phyloP scores from a whole-genome alignment of 768 basidiomycete species.

The Leccinum truebloodii region DNA sequence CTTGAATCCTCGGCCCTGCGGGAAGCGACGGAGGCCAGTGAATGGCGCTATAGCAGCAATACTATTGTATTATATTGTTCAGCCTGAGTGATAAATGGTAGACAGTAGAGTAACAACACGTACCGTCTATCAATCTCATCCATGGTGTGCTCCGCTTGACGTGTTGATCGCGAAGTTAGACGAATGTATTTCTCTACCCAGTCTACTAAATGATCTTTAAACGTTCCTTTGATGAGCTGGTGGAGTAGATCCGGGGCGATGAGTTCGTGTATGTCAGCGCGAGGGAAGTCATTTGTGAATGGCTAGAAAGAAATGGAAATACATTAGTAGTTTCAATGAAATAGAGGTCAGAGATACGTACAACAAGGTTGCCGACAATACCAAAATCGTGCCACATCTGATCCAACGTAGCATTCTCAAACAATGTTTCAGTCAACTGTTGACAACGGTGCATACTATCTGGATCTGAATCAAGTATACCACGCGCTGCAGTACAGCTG shows the following conservation, averaged over 20 bases:
- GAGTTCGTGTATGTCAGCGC: conserved; percentile 35
- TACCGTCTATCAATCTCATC: conserved; percentile 35
- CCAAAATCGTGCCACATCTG: too few relatives aligned
- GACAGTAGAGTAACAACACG: neutral
- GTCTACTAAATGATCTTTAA: conserved; percentile 8
- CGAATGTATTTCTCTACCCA: conserved; percentile 7
- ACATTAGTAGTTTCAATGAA: too few relatives aligned
- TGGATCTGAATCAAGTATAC: too few relatives aligned
- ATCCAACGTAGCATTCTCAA: too few relatives aligned
- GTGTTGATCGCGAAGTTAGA: neutral
- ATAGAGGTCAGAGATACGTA: too few relatives aligned
- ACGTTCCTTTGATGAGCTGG: conserved; percentile 6
- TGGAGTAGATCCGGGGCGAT: conserved; percentile 3
- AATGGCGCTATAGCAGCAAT: conserved; percentile 32
- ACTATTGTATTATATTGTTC: conserved; percentile 11
- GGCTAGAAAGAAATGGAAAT: too few relatives aligned
- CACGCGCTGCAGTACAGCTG: too few relatives aligned
- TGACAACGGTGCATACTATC: too few relatives aligned
- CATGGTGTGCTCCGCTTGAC: conserved; percentile 20
- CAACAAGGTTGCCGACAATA: too few relatives aligned
- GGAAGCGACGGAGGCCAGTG: conserved; percentile 30
- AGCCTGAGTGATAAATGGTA: neutral
- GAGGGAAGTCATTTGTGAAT: conserved; percentile 36
- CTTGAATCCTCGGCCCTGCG: conserved; percentile 15
- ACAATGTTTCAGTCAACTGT: too few relatives aligned